Base-by-base conservation (phyloP, 257 asterid species). In the Jasminum sambac region DNA sequence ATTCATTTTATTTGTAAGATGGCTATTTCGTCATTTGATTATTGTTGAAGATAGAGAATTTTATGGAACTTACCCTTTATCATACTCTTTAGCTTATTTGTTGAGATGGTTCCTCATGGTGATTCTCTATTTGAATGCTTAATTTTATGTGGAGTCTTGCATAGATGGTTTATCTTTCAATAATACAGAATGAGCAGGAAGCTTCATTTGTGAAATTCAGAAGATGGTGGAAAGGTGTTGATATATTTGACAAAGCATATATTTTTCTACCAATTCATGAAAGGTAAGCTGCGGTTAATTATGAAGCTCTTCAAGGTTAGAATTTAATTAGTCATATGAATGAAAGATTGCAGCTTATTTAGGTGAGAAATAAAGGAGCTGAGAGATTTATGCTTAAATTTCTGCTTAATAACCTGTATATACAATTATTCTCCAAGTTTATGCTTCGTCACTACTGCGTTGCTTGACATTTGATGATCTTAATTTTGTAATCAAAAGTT, bases 221-320 rank as follows among this genome's bases (percentile, higher is more conserved):
- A 76, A 84, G 99, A 78, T 95, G 99, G 99, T 95, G 99, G 98
- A 95, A 88, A 83, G 95, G 93, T 26, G 87, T 95, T 71, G 86
- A 85, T 77, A 70, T 95, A 87, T 95, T 89, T 83, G 94, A 91
- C 85, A 88, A 91, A 75, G 84, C 97, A 11, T 95, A 88, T 73
- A 86, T 95, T 75, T 81, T 95, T 75, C 78, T 95, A 55, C 99
- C 99, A 63, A 88, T 95, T 74, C 85, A 91, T 80, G 95, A 95
- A 77, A 74, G 71, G 99, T 91, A 86, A 87, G 96, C 86, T 57
- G 26, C 43, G 64, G 61, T 63, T 34, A 63, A 66, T 62, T 58
- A 39, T 67, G 36, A 70, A 71, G 42, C 52, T 55, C 62, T 55
- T 55, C 61, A 19, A 5, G 24, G 26, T 19, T 46, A 11, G 13